These are phyloP conservation scores for Pestalotiopsis sp. DNA, from an alignment of 2,329 filamentous ascomycete species.

Conservation along the genomic window DNA sequence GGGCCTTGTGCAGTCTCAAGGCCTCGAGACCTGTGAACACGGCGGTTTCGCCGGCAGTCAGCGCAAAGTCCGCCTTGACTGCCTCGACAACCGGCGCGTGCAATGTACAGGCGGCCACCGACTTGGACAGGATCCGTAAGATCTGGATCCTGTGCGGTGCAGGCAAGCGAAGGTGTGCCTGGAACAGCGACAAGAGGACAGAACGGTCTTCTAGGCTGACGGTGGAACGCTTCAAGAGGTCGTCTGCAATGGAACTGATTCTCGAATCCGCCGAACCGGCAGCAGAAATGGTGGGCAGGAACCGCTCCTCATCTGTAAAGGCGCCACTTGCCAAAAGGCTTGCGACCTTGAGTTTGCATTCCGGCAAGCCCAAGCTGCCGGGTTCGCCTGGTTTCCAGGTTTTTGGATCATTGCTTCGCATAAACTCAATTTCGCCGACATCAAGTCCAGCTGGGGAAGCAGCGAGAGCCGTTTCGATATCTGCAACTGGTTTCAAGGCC, in stretches of 20 bases:
- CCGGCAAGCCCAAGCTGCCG: conserved; percentile 66
- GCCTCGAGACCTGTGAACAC: conserved; percentile 68
- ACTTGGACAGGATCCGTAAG: conserved; percentile 75
- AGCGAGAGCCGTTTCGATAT: conserved; percentile 29
- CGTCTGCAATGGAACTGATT: conserved; percentile 83
- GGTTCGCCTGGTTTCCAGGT: conserved; percentile 65
- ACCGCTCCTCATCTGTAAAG: conserved; percentile 81
- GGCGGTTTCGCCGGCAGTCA: conserved; percentile 30
- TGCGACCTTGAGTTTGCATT: conserved; percentile 70
- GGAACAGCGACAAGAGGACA: conserved; percentile 69
- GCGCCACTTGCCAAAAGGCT: conserved; percentile 81
- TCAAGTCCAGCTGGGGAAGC: conserved; percentile 59
- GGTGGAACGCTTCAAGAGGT: conserved; percentile 79
- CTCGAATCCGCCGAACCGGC: conserved; percentile 81
- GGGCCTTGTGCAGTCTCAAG: conserved; percentile 76
- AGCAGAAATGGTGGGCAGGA: conserved; percentile 82
- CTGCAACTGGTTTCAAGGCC: conserved; percentile 27
- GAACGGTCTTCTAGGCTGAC: conserved; percentile 71
- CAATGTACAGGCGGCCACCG: conserved; percentile 71
- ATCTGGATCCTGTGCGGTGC: conserved; percentile 77
- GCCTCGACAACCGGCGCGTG: conserved; percentile 68
- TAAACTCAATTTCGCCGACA: conserved; percentile 67
- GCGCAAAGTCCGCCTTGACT: conserved; percentile 67
- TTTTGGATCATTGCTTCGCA: conserved; percentile 68
- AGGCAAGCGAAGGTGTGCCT: conserved; percentile 73